Evolutionary conservation across 495 filamentous ascomycete genomes (phyloP), one percentile per base, ranked within the genome.

Genomic region (Podospora pseudocomata): DNA sequence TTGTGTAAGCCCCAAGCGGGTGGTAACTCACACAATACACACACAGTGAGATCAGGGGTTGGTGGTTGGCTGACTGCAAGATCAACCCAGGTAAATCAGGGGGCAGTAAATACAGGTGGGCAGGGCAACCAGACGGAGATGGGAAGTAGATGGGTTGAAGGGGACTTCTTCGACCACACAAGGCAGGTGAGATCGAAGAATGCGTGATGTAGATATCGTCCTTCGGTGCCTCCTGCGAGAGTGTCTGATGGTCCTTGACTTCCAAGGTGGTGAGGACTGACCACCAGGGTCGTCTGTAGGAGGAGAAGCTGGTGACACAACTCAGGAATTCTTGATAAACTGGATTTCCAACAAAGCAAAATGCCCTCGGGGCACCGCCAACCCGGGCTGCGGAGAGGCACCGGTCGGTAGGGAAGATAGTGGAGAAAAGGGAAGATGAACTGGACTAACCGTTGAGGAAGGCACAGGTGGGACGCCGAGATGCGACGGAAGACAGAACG

Each of bases 121-220:
- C 44, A 26, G 23, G 56, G 28, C n/a, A 56, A 20, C 59, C 23
- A 28, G 23, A 30, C 16, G 5, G 7, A 32, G 13, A 28, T 3
- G 26, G 59, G 59, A 61, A 30, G 26, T 20, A n/a, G 59, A 61
- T 28, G 19, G 19, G 19, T 59, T 20, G 56, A 26, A 20, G 56
- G 56, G 56, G 39, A 11, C 5, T 49, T 49, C 9, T 49, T 20
- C 26, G 56, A 18, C 19, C 6, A 2, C 15, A 13, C 16, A 27
- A 3, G 72, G 72, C 64, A 74, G 66, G 72, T 55, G 61, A 68
- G 72, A 71, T 70, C 55, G 26, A 49, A 54, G 59, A 66, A 49
- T 6, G 15, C 39, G 7, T 16, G 39, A 49, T 49, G 39, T 49
- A 49, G 39, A 16, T 49, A 49, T 49, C 39, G 39, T 9, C 9